Base-by-base conservation (phyloP, 306 rosid species). In the Parietaria judaica region DNA sequence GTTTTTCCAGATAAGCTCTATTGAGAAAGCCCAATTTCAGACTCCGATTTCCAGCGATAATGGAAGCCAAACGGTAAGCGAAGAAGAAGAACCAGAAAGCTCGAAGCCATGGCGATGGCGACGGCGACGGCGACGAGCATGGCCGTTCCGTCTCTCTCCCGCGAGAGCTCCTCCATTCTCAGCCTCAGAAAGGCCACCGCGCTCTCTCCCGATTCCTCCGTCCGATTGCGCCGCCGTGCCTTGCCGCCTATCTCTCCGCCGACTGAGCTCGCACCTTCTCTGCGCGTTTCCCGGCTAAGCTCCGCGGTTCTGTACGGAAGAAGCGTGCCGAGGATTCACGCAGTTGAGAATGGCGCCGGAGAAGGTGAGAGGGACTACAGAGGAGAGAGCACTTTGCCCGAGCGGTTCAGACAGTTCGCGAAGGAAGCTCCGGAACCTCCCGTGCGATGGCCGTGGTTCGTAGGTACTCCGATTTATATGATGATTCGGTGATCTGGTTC, bases 371-470 rank as follows among this genome's bases (percentile, higher is more conserved):
- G 74, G 48, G 80, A 79, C 65, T 76, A 62, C 55, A 76, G 84
- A 48, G 80, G 73, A 16, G 79, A 56, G 58, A 76, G 95, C 59
- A 84, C 96, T 48, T 77, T 86, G 94, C 96, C 99, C 3, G 85
- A 74, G 70, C 76, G 94, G 78, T 92, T 92, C 77, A 72, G 86
- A 61, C 75, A 83, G 53, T 74, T 82, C 43, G 8, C 84, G 37
- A 80, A 72, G 73, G 95, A 92, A 84, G 90, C 81, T 77, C 78
- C 95, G 3, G 82, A 78, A 65, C 75, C 83, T 57, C 90, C 94
- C 47, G 58, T 82, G 35, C 75, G 85, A 65, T 92, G 99, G 99
- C 96, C 95, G 12, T 88, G 76, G 81, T 46, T 92, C 72, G 76
- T 88, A 1, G 96, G 99, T 86, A 69, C 58, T 49, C 4, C 41